Evolutionary conservation across 371 early-diverging fungal genomes (phyloP), one percentile per base, ranked within the genome.

Genomic region (Choanephora cucurbitarum): DNA sequence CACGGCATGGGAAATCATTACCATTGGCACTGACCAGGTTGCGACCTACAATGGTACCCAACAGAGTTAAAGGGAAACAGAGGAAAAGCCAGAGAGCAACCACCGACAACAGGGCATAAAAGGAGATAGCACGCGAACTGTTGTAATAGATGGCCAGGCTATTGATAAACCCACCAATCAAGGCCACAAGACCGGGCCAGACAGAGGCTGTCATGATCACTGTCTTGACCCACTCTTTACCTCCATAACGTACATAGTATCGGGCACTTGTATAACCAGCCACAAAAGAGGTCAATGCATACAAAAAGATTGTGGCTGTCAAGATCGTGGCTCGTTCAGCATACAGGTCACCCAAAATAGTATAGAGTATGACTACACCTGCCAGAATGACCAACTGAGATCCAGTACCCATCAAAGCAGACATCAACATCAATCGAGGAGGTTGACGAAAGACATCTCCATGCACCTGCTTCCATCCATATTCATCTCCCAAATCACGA

Each of bases 381-480:
- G 84, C 69, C 13, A 92, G 60, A 41, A 83, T 71, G 2, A 78
- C 68, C 34, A 93, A 66, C 60, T 93, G 92, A 18, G 81, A 70
- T 32, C 93, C 93, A 18, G 88, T 84, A 22, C 93, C 93, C 52
- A 88, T 63, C 18, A 86, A 70, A 1, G 90, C 85, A 2, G 88
- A 80, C 63, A 93, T 71, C 0, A 89, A 47, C 67, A 86, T 83
- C 21, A 89, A 72, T 14, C 80, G 79, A 32, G 83, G 72, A 23
- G 94, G 92, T 14, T 90, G 79, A 33, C 94, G 81, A 70, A 94
- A 93, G 0, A 93, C 91, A 67, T 94, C 94, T 6, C 90, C 92
- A 50, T 94, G 92, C 1, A 94, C 85, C 60, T 89, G 90, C 64
- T 92, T 92, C 94, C 94, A 94, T 3, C 94, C 94, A 74, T 88